Conservation (phyloP, 2,329 filamentous ascomycete genomes). For the Gremmenia infestans region DNA sequence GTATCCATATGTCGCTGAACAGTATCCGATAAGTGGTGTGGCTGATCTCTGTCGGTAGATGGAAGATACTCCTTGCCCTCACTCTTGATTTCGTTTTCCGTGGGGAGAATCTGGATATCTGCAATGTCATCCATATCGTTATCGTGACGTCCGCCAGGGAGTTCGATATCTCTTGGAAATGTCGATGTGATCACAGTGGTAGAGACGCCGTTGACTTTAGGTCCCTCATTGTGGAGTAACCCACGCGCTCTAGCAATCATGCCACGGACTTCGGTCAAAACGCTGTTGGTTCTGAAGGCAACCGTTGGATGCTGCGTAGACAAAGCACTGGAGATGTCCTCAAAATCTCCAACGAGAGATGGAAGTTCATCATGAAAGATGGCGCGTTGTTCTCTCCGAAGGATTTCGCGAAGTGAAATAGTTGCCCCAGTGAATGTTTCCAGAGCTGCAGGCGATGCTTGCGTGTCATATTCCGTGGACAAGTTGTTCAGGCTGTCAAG, state of each 20-base stretch:
- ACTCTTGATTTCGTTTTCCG: slow-evolving; percentile 4
- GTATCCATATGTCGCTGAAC: slow-evolving; percentile 32
- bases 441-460: not conserved
- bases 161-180: slow-evolving; percentile 12
- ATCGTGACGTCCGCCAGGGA: slow-evolving; percentile 14
- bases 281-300: slow-evolving; percentile 8
- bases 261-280: slow-evolving; percentile 11
- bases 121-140: slow-evolving; percentile 3
- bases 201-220: slow-evolving; percentile 5
- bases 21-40: slow-evolving; percentile 24
- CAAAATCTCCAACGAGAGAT: slow-evolving; percentile 14
- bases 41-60: slow-evolving; percentile 26
- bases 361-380: slow-evolving; percentile 24
- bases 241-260: slow-evolving; percentile 14
- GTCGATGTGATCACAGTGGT: slow-evolving; percentile 13
- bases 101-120: slow-evolving; percentile 3
- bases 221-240: slow-evolving; percentile 6
- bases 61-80: slow-evolving; percentile 29
- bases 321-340: slow-evolving; percentile 3
- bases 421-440: slow-evolving; percentile 12
- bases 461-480: not conserved
- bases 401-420: slow-evolving; percentile 21
- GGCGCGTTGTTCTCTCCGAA: slow-evolving; percentile 19
- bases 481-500: slow-evolving; percentile 5
- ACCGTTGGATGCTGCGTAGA: not conserved